Base-by-base conservation (phyloP, 2,329 filamentous ascomycete genomes). In the Aspergillus transmontanensis region DNA sequence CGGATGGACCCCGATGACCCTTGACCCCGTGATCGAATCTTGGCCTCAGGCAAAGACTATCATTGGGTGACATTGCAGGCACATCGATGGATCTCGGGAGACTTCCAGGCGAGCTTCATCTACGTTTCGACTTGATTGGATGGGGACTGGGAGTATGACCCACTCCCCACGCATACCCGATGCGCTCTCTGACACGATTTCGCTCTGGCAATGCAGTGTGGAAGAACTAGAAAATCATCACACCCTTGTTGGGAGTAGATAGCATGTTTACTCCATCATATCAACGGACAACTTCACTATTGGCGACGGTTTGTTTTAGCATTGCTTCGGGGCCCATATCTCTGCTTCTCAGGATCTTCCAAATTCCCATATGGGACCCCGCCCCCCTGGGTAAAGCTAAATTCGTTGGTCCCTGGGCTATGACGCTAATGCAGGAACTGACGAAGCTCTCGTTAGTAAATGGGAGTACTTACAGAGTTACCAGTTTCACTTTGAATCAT, bases 391-490 rank as follows among this genome's bases (percentile, higher is more conserved):
- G 54, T 45, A 62, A 58, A 57, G 59, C 61, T 64, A 64, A 64
- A 66, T 48, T 11, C 28, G 51, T 62, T 59, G 66, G 63, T 57
- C 56, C 57, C 58, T 55, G 32, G 54, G 50, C 43, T 46, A 55
- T 61, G 67, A 58, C 74, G 69, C 75, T 77, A 77, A 75, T 75
- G 75, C 75, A 77, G 75, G 74, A 76, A 77, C 75, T 75, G 69
- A 64, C 64, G 60, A 68, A 67, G 58, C 57, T 68, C 59, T 26
- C 6, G 39, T 9, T 41, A n/a, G 39, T 41, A 41, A 16, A 41
- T 41, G 39, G 39, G 6, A 55, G 51, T 34, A 63, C 11, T 59
- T 59, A 57, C 59, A 57, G 59, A 61, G 46, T 26, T 48, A 48
- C 46, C 62, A 61, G 61, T 59, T 62, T 61, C 56, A 39, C 61